Base-by-base conservation (phyloP, 352 stramenopile genomes). In the Phytopythium mirpurense region DNA sequence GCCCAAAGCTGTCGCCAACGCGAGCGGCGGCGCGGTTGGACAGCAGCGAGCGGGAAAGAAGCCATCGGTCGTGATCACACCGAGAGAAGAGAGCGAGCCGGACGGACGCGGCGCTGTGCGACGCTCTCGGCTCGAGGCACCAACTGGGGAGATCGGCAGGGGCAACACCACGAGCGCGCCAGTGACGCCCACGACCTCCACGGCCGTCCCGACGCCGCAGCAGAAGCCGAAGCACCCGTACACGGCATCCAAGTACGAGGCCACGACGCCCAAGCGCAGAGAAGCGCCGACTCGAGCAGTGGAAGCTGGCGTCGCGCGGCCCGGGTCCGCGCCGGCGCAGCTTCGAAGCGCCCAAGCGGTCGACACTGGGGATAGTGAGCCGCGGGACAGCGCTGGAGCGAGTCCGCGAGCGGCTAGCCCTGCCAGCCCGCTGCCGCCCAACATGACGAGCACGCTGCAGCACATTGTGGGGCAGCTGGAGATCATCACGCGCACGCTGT, bases 391-490 rank as follows among this genome's bases (percentile, higher is more conserved):
- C 26, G 24, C 2, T 34, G 42, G 40, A 0, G 16, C 38, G 29
- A 59, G 49, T 18, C 29, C 57, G 8, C 14, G 29, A 23, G 15
- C 36, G 12, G 15, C 51, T 8, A 40, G 27, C 11, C n/a, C n/a
- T 23, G 49, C 51, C 27, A 32, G 48, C 11, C 34, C 51, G 36
- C 60, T 60, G 35, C 57, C 64, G 9, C 47, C 57, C 34, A 43
- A 65, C 46, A 58, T 64, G 29, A 70, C 71, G 38, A 78, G 66
- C 41, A 93, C 87, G 21, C 68, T 96, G 35, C 81, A 96, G 49
- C 88, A 96, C 58, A 95, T 96, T 59, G 71, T 96, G 10, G 86
- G 83, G 0, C 88, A 96, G 56, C 59, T 96, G 26, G 86, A 96
- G 59, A 91, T 95, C 59, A 81, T 96, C 56, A 96, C 88, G 0